Evolutionary conservation across 139 green algal species (phyloP).

Genomic region (Chlorella sorokiniana): DNA sequence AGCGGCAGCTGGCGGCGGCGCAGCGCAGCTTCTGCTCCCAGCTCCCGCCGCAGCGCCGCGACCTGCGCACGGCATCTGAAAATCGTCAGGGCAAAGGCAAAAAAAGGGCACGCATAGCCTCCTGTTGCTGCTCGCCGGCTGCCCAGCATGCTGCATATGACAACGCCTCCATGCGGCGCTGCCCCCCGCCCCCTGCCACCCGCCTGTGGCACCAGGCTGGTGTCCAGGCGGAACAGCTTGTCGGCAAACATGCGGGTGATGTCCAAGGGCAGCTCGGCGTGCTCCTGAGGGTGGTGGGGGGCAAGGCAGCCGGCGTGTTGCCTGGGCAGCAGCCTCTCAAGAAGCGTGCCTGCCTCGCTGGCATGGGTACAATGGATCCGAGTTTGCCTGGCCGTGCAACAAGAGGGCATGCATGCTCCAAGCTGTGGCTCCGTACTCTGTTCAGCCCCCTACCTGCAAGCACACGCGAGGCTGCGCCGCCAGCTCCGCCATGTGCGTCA

Average conservation of each 20-base stretch:
- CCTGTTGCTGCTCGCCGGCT: too few species aligned
- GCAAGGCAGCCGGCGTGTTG: background rate
- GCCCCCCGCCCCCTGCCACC: constrained; percentile 67
- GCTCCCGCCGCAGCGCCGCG: constrained; percentile 13
- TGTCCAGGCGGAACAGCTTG: constrained; percentile 65
- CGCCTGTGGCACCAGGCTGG: constrained; percentile 59
- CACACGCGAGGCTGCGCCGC: constrained; percentile 73
- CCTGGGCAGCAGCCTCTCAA: background rate
- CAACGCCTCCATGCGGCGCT: too few species aligned
- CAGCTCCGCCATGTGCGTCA: constrained; percentile 77
- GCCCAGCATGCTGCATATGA: too few species aligned
- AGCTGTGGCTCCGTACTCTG: too few species aligned
- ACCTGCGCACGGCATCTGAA: background rate
- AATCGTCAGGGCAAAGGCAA: background rate
- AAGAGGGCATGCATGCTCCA: too few species aligned
- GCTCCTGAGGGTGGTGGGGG: constrained; percentile 44
- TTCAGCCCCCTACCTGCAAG: constrained; percentile 54
- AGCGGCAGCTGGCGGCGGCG: constrained; percentile 14
- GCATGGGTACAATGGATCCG: too few species aligned
- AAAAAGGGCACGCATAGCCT: constrained; percentile 61
- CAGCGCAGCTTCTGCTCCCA: background rate
- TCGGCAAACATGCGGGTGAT: constrained; percentile 78
- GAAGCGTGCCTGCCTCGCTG: too few species aligned
- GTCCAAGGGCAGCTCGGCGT: constrained; percentile 70
- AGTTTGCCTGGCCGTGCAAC: too few species aligned